phyloP scores from a whole-genome alignment of 2,329 filamentous ascomycete species.

The Calonectria honghensis region DNA sequence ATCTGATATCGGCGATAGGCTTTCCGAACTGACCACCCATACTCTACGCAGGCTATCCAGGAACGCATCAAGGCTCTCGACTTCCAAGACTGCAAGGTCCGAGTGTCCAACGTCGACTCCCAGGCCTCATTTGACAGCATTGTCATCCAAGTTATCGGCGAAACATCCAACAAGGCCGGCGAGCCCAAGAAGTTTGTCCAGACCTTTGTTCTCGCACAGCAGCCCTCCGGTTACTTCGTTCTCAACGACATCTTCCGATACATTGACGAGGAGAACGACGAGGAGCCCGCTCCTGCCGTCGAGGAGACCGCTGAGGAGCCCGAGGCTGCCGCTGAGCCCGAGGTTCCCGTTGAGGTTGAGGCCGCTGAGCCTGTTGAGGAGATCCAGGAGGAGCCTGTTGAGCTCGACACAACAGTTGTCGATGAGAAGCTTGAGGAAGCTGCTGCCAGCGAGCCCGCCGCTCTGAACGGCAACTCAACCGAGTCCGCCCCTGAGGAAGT shows the following conservation, averaged over 20 bases:
- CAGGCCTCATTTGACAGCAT: slow-evolving; percentile 95
- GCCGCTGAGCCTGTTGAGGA: slow-evolving; percentile 55
- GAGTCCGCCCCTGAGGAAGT: slow-evolving; percentile 61
- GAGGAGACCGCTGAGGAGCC: slow-evolving; percentile 62
- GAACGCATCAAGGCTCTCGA: slow-evolving; percentile 95
- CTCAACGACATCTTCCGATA: slow-evolving; percentile 99
- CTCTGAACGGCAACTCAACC: slow-evolving; percentile 58
- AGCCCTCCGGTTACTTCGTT: slow-evolving; percentile 98
- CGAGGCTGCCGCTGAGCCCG: slow-evolving; percentile 54
- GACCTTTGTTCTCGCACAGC: slow-evolving; percentile 96
- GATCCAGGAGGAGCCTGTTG: slow-evolving; percentile 53
- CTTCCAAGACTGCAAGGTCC: slow-evolving; percentile 98
- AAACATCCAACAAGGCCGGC: slow-evolving; percentile 94
- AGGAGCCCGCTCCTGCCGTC: slow-evolving; percentile 69
- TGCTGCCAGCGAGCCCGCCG: slow-evolving; percentile 60
- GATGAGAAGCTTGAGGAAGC: slow-evolving; percentile 86
- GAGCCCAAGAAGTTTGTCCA: slow-evolving; percentile 97
- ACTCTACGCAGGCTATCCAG: slow-evolving; percentile 83
- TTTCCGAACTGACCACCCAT: slow-evolving; percentile 40
- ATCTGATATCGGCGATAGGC: background rate
- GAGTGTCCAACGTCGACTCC: slow-evolving; percentile 97
- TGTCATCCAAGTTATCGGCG: slow-evolving; percentile 97
- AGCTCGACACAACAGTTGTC: slow-evolving; percentile 72
- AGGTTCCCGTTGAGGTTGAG: slow-evolving; percentile 57
- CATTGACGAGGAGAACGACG: slow-evolving; percentile 88